Evolutionary conservation across 805 yeast species (phyloP), one percentile per base, ranked within the genome.

Genomic region (Metschnikowia cubensis): DNA sequence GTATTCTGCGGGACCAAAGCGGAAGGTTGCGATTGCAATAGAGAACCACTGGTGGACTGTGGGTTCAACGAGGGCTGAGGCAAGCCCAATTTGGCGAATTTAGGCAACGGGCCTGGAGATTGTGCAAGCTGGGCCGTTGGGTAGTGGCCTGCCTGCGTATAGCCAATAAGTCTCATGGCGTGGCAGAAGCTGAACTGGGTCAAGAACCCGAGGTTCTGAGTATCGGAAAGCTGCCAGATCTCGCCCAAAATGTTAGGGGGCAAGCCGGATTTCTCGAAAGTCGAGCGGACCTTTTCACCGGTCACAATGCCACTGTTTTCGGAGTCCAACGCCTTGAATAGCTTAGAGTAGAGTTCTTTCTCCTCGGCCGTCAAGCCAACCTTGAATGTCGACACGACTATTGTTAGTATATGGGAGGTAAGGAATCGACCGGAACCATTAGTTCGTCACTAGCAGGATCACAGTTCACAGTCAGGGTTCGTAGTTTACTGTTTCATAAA

Each of bases 181-280:
- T 83, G 79, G 54, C 87, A 81, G 68, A 94, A 94, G 22, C 91
- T 92, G 50, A 79, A 75, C 62, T 84, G 88, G 58, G 85, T 85
- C 55, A 94, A 74, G 61, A 84, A 87, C 0, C 99, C 99, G 55
- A 83, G 77, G 70, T 89, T 89, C 51, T 82, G 84, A n/a, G 81
- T 79, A 69, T 94, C 99, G n/a, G 96, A 90, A 34, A 87, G 65
- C 66, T 87, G 91, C 99, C 99, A 94, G 55, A 94, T 84, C 67
- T 90, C 94, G 8, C 97, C 96, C 34, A 94, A 74, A 31, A 80
- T 71, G 15, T 83, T 74, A 3, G 95, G 85, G 5, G 94, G 83
- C 43, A 94, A 75, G 1, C 96, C 95, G 3, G 95, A 84, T 51
- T 86, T 87, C 59, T 90, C 96, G 55, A 94, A 83, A 6, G 95